phyloP scores from a whole-genome alignment of 2,329 filamentous ascomycete species.

The Cladosporium sp. region DNA sequence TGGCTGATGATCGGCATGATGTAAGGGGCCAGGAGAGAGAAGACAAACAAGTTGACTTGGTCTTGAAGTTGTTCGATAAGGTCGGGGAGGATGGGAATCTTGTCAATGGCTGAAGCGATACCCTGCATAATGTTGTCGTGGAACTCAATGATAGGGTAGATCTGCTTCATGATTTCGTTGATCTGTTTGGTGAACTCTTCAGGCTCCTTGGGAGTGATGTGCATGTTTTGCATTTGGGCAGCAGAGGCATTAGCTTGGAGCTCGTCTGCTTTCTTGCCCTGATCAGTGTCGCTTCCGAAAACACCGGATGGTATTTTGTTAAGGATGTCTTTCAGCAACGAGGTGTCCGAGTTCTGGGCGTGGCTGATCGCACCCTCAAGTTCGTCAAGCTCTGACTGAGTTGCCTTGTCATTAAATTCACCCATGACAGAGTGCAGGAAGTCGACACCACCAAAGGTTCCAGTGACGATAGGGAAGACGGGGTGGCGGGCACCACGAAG shows the following conservation, averaged over 20 bases:
- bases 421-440: constrained; percentile 49
- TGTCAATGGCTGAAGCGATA: constrained; percentile 73
- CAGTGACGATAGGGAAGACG: constrained; percentile 56
- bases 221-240: constrained; percentile 69
- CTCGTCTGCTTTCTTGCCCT: constrained; percentile 65
- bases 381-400: constrained; percentile 68
- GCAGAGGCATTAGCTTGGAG: constrained; percentile 71
- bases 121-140: constrained; percentile 81
- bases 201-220: constrained; percentile 70
- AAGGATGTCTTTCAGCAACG: constrained; percentile 74
- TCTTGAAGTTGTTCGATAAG: constrained; percentile 82
- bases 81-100: constrained; percentile 79
- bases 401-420: constrained; percentile 46
- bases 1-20: constrained; percentile 80
- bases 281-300: constrained; percentile 70
- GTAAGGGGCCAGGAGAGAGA: constrained; percentile 84
- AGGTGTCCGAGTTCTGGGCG: constrained; percentile 58
- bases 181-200: constrained; percentile 81
- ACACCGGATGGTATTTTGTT: constrained; percentile 77
- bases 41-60: constrained; percentile 83
- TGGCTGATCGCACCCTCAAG: constrained; percentile 75
- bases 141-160: constrained; percentile 86
- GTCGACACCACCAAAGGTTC: constrained; percentile 48
- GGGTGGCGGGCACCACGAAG: constrained; percentile 60
- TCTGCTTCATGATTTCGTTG: constrained; percentile 66